Conservation (phyloP, 345 rosid genomes). For the Citrus sp. region DNA sequence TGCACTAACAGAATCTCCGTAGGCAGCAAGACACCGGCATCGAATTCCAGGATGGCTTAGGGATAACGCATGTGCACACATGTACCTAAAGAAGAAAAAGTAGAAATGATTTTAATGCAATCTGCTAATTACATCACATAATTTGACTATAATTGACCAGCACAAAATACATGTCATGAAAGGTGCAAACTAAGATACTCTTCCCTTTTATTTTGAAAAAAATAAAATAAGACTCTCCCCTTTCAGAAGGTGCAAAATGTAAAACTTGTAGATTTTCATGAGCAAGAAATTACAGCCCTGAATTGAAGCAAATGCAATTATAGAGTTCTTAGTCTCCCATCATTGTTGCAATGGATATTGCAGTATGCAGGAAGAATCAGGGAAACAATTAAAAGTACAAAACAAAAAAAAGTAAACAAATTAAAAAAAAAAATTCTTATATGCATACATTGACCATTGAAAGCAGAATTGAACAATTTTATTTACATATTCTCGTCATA, state of each 20-base stretch:
- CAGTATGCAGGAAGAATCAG: not conserved
- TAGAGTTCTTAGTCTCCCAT: not conserved
- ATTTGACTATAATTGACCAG: not conserved
- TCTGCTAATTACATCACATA: not conserved
- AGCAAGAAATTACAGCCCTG: not conserved
- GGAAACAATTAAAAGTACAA: not conserved
- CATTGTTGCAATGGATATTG: not conserved
- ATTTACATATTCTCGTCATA: not conserved
- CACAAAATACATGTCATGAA: not conserved
- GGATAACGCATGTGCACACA: constrained; percentile 96
- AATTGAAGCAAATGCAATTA: not conserved
- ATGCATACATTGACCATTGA: not conserved
- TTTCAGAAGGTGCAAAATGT: not conserved
- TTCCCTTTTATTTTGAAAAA: not conserved
- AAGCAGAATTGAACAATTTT: not conserved
- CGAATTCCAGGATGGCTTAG: constrained; percentile 97
- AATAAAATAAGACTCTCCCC: too few relatives aligned
- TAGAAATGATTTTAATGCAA: not conserved
- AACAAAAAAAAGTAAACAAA: not conserved
- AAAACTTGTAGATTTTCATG: not conserved
- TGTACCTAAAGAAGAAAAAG: constrained; percentile 54
- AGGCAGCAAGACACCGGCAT: constrained; percentile 96
- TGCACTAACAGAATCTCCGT: constrained; percentile 97
- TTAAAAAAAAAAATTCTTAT: not conserved
- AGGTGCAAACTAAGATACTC: not conserved